Evolutionary conservation across 2,329 filamentous ascomycete species (phyloP).

Genomic region (Xylariaceae sp.): DNA sequence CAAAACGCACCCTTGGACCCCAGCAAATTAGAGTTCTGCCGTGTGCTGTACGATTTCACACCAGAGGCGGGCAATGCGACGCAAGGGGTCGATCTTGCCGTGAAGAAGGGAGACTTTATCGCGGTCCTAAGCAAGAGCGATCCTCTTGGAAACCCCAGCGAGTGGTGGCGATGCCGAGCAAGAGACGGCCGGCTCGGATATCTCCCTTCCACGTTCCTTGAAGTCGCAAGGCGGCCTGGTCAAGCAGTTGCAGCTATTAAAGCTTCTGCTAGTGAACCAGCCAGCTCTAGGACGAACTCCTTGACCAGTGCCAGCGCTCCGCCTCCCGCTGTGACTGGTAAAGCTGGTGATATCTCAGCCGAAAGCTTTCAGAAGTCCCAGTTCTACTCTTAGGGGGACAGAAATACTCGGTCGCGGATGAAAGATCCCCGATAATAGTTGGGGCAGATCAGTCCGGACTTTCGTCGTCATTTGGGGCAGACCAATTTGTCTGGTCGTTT

Average conservation of each 20-base stretch:
- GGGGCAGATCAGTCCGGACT: too few relatives aligned
- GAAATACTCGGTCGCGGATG: too few relatives aligned
- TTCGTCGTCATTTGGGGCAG: too few relatives aligned
- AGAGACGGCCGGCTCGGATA: conserved; percentile 89
- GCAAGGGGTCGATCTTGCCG: conserved; percentile 79
- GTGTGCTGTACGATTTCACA: conserved; percentile 88
- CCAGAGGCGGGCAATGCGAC: conserved; percentile 63
- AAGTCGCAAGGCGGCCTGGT: conserved; percentile 59
- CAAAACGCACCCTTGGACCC: conserved; percentile 66
- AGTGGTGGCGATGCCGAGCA: conserved; percentile 96
- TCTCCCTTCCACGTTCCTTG: conserved; percentile 84
- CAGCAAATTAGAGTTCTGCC: conserved; percentile 92
- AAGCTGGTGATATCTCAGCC: conserved; percentile 49
- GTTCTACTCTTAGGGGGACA: conserved; percentile 47
- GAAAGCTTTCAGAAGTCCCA: conserved; percentile 57
- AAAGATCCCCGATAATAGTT: too few relatives aligned
- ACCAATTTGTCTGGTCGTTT: too few relatives aligned
- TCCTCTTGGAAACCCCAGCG: conserved; percentile 83
- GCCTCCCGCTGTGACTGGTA: conserved; percentile 37
- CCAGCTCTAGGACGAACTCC: conserved; percentile 44
- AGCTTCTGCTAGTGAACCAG: conserved; percentile 40
- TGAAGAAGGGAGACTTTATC: conserved; percentile 92
- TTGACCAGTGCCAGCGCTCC: conserved; percentile 42
- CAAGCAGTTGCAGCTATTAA: conserved; percentile 51
- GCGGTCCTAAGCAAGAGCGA: conserved; percentile 91